A percentile compares a stretch with the other conserved stretches of the same genome.
Conservation (phyloP, 2,329 filamentous ascomycete genomes). For the Alternaria ethzedia region DNA sequence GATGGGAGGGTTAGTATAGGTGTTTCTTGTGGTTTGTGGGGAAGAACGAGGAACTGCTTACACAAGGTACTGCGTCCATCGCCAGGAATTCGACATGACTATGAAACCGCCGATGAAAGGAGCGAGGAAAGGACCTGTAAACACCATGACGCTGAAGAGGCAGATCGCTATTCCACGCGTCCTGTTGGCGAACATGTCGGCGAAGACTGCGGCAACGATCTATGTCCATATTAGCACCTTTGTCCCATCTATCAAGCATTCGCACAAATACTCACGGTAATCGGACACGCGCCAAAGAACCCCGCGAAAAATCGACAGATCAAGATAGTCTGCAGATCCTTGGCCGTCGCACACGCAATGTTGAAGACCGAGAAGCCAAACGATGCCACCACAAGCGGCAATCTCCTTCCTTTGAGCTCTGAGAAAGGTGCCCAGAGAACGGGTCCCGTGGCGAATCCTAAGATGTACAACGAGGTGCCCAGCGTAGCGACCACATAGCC, state of each 20-base stretch:
- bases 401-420: conserved; percentile 57
- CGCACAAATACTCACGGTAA: conserved; percentile 53
- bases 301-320: conserved; percentile 61
- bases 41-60: conserved; percentile 11
- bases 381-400: conserved; percentile 57
- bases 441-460: conserved; percentile 57
- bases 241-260: neutral
- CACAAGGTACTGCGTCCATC: conserved; percentile 63
- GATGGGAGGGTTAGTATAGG: neutral
- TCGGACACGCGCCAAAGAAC: conserved; percentile 61
- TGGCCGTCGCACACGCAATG: conserved; percentile 56
- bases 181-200: conserved; percentile 60
- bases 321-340: conserved; percentile 61
- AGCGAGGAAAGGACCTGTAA: conserved; percentile 59
- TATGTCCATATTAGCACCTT: conserved; percentile 11
- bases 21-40: neutral
- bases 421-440: conserved; percentile 58
- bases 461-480: conserved; percentile 58
- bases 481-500: conserved; percentile 57
- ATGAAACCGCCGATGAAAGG: conserved; percentile 64
- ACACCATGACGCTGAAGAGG: conserved; percentile 59
- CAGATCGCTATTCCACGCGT: conserved; percentile 53
- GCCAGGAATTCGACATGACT: conserved; percentile 58
- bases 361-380: conserved; percentile 61
- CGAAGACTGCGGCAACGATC: conserved; percentile 61